Base-by-base conservation (phyloP, 768 basidiomycete genomes). In the Amanita phalloides region DNA sequence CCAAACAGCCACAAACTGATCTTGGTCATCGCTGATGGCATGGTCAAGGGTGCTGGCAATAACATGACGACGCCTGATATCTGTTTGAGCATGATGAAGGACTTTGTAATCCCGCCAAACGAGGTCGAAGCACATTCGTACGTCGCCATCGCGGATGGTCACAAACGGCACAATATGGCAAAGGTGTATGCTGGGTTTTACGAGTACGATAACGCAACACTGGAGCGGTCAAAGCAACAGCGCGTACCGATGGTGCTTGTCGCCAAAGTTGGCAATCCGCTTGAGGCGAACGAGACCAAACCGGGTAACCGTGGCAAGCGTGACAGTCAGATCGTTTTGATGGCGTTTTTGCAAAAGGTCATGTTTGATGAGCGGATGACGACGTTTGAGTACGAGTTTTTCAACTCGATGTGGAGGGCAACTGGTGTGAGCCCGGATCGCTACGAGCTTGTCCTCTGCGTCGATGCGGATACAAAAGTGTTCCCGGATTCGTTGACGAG, bases 291-390 rank as follows among this genome's bases (percentile, higher is more conserved):
- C 62, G 95, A 98, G 53, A 58, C 87, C 21, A 98, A 99, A 66
- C 94, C 96, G 0, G 96, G 96, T 54, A 98, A 99, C 68, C 85
- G 96, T 66, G 96, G 96, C 45, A 99, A 98, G 70, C 95, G 96
- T 56, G 96, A 99, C 71, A 88, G 84, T 63, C 96, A 99, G 68
- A 94, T 99, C 60, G 86, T 99, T 47, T 73, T 98, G 55, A 99
- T 99, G 96, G 77, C 78, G 17, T 98, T 98, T 77, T 73, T 98
- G 64, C 96, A 99, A 68, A 98, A 96, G 67, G 93, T 98, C 60
- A 96, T 99, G 94, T 98, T 98, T 60, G 96, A 99, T 68, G 96
- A 99, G 72, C 82, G 96, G 48, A 98, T 99, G 95, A 96, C 95
- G 55, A 95, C 90, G 50, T 94, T 99, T 65, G 96, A 98, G 71